phyloP scores from a whole-genome alignment of 1,139 yeast species.

The Kluyveromyces sp. region DNA sequence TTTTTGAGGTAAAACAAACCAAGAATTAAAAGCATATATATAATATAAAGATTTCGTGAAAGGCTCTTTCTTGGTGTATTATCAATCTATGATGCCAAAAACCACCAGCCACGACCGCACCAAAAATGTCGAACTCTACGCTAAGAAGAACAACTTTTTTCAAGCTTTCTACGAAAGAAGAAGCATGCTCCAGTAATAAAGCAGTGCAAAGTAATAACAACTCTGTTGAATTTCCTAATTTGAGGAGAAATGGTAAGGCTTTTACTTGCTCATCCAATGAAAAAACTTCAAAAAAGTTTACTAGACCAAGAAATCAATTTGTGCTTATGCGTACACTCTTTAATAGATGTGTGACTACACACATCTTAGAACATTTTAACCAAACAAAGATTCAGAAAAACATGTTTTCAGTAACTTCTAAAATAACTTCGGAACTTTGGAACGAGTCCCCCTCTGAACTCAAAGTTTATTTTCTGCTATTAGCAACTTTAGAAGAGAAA shows the following conservation, averaged over 20 bases:
- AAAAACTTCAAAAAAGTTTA: conserved; percentile 1
- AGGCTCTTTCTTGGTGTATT: too few relatives aligned
- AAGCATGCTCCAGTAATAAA: neutral
- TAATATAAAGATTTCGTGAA: too few relatives aligned
- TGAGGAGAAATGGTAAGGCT: neutral
- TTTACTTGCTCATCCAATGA: neutral
- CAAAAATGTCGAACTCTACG: neutral
- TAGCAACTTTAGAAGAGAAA: neutral
- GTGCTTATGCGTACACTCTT: conserved; percentile 6
- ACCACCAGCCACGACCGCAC: too few relatives aligned
- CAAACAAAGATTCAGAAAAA: neutral
- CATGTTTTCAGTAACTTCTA: neutral
- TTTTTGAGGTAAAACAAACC: neutral
- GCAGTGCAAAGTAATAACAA: neutral
- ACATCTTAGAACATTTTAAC: neutral
- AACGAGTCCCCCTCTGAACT: neutral
- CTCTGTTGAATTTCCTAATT: neutral
- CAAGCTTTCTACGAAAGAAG: neutral
- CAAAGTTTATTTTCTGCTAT: neutral
- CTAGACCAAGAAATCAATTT: conserved; percentile 7
- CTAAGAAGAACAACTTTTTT: neutral
- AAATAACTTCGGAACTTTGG: neutral
- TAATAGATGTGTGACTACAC: neutral
- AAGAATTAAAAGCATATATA: neutral
- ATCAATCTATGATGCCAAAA: too few relatives aligned